A percentile compares a stretch with the other conserved stretches of the same genome.
Conservation (phyloP, 257 asterid genomes). For the Fraxinus excelsior region DNA sequence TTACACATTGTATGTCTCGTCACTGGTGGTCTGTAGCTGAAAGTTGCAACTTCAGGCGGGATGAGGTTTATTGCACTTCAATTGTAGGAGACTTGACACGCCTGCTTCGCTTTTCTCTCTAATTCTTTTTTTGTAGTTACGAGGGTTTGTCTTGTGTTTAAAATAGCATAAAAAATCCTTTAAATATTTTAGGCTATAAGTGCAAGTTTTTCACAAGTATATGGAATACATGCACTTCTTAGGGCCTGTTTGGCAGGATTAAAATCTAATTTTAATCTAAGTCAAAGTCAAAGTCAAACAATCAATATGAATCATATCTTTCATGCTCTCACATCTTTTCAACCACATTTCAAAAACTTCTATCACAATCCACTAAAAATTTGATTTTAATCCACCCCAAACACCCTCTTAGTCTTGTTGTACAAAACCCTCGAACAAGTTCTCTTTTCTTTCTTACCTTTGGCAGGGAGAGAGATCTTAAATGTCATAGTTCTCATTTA, state of each 20-base stretch:
- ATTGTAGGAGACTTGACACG: neutral
- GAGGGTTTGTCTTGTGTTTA: neutral
- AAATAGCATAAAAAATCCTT: neutral
- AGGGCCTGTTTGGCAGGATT: too few relatives aligned
- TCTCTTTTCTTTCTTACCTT: constrained; percentile 2
- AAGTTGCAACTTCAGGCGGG: neutral
- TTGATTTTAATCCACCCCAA: too few relatives aligned
- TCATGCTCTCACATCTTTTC: too few relatives aligned
- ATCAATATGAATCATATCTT: too few relatives aligned
- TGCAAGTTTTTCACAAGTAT: neutral
- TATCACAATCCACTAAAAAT: too few relatives aligned
- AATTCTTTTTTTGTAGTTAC: neutral
- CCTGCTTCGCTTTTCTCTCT: neutral
- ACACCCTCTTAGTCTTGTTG: neutral
- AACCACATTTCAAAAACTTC: too few relatives aligned
- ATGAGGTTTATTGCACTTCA: neutral
- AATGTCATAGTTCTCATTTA: neutral
- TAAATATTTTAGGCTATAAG: neutral
- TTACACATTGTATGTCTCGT: neutral
- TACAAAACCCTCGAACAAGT: neutral
- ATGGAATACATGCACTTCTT: neutral
- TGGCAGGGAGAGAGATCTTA: neutral
- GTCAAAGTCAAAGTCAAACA: too few relatives aligned
- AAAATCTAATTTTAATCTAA: too few relatives aligned
- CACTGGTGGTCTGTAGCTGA: neutral